Evolutionary conservation across 1,139 yeast genomes (phyloP).

Genomic region (Debaryomyces robertsiae): DNA sequence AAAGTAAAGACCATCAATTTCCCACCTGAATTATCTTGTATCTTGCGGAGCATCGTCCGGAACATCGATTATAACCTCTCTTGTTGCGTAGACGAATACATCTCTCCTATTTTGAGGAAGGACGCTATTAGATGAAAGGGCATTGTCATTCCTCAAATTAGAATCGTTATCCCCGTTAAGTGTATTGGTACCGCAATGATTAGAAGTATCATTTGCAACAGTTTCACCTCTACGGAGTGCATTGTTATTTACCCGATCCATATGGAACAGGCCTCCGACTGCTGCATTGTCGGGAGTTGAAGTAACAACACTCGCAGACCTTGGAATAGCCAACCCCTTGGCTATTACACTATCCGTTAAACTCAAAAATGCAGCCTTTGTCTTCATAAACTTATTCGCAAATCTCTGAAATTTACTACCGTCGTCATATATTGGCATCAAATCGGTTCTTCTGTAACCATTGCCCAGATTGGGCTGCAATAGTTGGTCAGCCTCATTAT

Average conservation of each 20-base stretch:
- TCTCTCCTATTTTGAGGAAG: slow-evolving; percentile 33
- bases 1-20: no score
- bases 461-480: not conserved
- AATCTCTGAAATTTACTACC: not conserved
- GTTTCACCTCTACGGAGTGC: not conserved
- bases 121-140: slow-evolving; percentile 9
- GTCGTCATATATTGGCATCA: not conserved
- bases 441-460: slow-evolving; percentile 10
- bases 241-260: slow-evolving; percentile 1
- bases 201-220: not conserved
- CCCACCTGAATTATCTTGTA: not conserved
- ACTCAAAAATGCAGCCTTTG: slow-evolving; percentile 42
- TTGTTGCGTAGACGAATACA: slow-evolving; percentile 60
- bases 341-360: slow-evolving; percentile 60
- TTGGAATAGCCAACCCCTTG: slow-evolving; percentile 61
- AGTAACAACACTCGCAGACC: slow-evolving; percentile 49
- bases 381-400: slow-evolving; percentile 23
- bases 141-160: not conserved
- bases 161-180: not conserved
- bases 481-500: slow-evolving; percentile 4
- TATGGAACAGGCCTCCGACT: not conserved
- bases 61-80: slow-evolving; percentile 50
- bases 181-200: not conserved
- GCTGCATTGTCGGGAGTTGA: slow-evolving; percentile 1
- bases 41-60: slow-evolving; percentile 6